phyloP scores from a whole-genome alignment of 202 grass and related monocot species.

The Setaria viridis region DNA sequence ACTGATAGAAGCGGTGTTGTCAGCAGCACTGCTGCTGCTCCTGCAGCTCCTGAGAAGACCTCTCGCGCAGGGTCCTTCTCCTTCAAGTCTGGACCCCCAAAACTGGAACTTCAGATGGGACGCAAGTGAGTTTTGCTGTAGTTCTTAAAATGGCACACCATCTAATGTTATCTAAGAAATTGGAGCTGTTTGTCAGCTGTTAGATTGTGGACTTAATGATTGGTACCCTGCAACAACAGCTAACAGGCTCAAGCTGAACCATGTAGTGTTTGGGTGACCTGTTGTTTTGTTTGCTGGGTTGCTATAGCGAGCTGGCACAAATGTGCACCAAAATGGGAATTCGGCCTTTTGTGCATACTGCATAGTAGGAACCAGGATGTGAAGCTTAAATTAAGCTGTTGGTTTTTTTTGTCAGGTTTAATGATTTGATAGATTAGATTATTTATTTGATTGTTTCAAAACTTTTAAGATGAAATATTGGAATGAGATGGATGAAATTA shows the following conservation, averaged over 20 bases:
- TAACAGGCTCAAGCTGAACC: constrained; percentile 5
- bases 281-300: constrained; percentile 28
- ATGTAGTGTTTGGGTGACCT: constrained; percentile 23
- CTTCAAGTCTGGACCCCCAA: constrained; percentile 78
- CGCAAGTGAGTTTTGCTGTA: constrained; percentile 72
- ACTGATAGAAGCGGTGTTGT: constrained; percentile 85
- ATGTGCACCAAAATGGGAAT: constrained; percentile 20
- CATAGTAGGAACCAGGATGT: not conserved
- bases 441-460: not conserved
- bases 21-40: constrained; percentile 35
- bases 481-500: constrained; percentile 18
- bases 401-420: not conserved
- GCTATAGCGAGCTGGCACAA: not conserved
- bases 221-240: constrained; percentile 9
- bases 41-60: constrained; percentile 60
- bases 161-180: constrained; percentile 25
- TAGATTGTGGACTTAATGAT: constrained; percentile 26
- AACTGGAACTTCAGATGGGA: constrained; percentile 97
- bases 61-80: constrained; percentile 62
- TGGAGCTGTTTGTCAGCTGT: not conserved
- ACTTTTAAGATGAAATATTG: not conserved
- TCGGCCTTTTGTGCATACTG: constrained; percentile 5
- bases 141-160: not conserved
- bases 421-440: constrained; percentile 6
- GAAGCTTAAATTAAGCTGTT: constrained; percentile 19